Evolutionary conservation across 805 yeast species (phyloP).

Genomic region (Candida lessepsii): DNA sequence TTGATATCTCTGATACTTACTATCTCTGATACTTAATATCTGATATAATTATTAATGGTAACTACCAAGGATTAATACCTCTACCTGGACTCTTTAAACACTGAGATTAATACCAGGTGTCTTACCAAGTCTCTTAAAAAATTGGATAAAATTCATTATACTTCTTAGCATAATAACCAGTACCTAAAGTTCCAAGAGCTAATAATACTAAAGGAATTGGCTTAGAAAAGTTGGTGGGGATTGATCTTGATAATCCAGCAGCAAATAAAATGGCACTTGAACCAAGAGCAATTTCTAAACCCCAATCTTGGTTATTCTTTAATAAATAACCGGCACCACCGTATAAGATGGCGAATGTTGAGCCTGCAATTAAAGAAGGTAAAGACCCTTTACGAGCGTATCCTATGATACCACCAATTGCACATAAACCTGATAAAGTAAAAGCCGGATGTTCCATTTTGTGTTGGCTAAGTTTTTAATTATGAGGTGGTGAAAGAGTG

Average conservation of each 20-base stretch:
- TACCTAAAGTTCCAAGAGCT: slow-evolving; percentile 59
- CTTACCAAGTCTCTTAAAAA: slow-evolving; percentile 14
- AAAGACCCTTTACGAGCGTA: slow-evolving; percentile 65
- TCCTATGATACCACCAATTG: slow-evolving; percentile 72
- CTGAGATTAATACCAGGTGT: too few species aligned
- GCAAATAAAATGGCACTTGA: slow-evolving; percentile 63
- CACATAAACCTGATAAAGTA: slow-evolving; percentile 66
- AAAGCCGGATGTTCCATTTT: slow-evolving; percentile 74
- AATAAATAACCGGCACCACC: slow-evolving; percentile 76
- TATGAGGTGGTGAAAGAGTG: too few species aligned
- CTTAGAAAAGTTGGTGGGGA: slow-evolving; percentile 57
- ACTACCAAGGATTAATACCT: too few species aligned
- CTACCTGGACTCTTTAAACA: too few species aligned
- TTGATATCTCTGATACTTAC: too few species aligned
- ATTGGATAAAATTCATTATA: slow-evolving; percentile 66
- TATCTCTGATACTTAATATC: too few species aligned
- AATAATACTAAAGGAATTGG: slow-evolving; percentile 74
- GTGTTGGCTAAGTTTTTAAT: too few species aligned
- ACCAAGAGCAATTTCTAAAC: slow-evolving; percentile 76
- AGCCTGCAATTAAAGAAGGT: slow-evolving; percentile 81
- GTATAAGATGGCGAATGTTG: slow-evolving; percentile 55
- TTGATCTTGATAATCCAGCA: slow-evolving; percentile 73
- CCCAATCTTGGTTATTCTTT: slow-evolving; percentile 70
- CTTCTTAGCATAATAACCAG: slow-evolving; percentile 70
- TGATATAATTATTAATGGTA: too few species aligned